Evolutionary conservation across 169 alveolate genomes (phyloP).

Genomic region (Eimeria acervulina): DNA sequence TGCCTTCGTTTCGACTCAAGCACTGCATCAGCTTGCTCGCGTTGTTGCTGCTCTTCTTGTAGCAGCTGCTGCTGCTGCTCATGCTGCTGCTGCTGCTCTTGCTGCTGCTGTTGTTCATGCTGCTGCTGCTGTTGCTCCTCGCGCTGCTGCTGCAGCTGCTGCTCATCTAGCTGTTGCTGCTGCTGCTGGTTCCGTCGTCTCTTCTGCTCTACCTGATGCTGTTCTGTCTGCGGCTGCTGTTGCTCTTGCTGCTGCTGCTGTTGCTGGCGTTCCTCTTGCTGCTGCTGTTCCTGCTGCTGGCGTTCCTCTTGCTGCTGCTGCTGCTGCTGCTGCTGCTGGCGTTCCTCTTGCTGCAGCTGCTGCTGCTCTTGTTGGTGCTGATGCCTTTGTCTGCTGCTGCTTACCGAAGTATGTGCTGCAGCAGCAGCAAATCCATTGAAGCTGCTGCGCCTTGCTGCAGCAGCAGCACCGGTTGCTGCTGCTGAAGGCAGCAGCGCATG

Average conservation of each 20-base stretch:
- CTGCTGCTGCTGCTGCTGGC: background rate
- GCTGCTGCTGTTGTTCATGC: too few relatives aligned
- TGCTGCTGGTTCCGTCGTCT: too few relatives aligned
- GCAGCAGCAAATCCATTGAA: background rate
- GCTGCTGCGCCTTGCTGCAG: constrained; percentile 25
- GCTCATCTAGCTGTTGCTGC: background rate
- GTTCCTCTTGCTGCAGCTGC: background rate
- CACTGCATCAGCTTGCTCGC: background rate
- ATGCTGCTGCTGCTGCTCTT: too few relatives aligned
- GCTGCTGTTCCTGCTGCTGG: background rate
- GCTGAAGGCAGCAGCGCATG: background rate
- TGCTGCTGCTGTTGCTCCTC: background rate
- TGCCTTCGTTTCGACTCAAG: background rate
- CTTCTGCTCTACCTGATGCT: too few relatives aligned
- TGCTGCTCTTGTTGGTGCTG: background rate
- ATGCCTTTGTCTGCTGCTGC: constrained; percentile 28
- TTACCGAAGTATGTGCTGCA: background rate
- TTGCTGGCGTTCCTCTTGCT: too few relatives aligned
- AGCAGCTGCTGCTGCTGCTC: too few relatives aligned
- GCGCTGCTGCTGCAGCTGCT: constrained; percentile 5
- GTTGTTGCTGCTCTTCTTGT: background rate
- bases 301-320: background rate
- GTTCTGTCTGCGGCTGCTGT: too few relatives aligned
- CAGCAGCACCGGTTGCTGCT: constrained; percentile 28
- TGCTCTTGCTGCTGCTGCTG: background rate